A percentile compares a stretch with the other conserved stretches of the same genome.
Conservation (phyloP, 2,329 filamentous ascomycete species). For the Coniochaeta prunicola region DNA sequence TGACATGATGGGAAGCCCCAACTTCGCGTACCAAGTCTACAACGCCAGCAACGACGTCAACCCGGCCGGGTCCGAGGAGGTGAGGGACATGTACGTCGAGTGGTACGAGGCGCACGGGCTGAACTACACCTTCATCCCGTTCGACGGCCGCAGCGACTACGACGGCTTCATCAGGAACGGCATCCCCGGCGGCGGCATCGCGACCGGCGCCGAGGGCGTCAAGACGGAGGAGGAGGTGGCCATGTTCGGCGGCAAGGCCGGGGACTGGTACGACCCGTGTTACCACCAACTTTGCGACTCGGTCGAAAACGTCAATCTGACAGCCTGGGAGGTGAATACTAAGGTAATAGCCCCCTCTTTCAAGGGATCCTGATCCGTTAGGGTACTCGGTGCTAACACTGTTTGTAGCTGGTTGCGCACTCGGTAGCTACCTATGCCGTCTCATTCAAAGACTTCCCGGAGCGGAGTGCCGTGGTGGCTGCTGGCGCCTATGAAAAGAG, state of each 20-base stretch:
- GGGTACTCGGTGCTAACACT: neutral
- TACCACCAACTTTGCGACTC: conserved; percentile 58
- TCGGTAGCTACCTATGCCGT: conserved; percentile 11
- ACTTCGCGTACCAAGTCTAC: conserved; percentile 63
- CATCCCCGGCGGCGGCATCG: conserved; percentile 69
- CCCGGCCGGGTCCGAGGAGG: conserved; percentile 63
- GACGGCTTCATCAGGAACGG: conserved; percentile 66
- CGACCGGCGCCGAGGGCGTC: conserved; percentile 69
- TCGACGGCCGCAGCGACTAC: conserved; percentile 76
- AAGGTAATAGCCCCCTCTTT: conserved; percentile 34
- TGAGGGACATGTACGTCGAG: conserved; percentile 59
- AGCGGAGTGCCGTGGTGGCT: conserved; percentile 5
- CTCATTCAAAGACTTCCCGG: conserved; percentile 11
- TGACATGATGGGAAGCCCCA: conserved; percentile 62
- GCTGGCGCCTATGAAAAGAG: conserved; percentile 7
- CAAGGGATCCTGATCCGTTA: neutral
- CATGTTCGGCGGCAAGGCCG: conserved; percentile 65
- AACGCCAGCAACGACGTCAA: conserved; percentile 63
- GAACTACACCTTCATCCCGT: conserved; percentile 64
- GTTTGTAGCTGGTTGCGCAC: conserved; percentile 8
- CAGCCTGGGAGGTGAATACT: conserved; percentile 54
- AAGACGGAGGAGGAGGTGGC: conserved; percentile 61
- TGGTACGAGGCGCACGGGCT: conserved; percentile 57
- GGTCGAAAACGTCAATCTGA: conserved; percentile 48
- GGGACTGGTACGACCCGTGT: conserved; percentile 50